A percentile compares a stretch with the other conserved stretches of the same genome.
Conservation (phyloP, 2,329 filamentous ascomycete genomes). For the Setomelanomma holmii region DNA sequence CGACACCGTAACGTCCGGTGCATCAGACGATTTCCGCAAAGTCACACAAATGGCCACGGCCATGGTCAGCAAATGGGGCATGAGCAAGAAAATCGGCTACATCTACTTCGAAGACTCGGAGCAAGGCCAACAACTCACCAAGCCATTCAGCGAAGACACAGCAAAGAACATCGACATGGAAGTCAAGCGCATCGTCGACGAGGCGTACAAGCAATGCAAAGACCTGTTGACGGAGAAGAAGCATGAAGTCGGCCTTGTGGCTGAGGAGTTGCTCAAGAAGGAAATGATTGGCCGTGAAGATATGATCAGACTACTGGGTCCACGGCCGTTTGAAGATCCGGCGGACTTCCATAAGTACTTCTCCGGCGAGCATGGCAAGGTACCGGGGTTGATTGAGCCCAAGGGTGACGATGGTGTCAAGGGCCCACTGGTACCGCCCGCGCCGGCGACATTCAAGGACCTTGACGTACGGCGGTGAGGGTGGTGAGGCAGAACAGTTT, state of each 20-base stretch:
- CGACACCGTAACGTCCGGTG: conserved; percentile 92
- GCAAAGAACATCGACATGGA: conserved; percentile 91
- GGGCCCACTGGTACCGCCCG: conserved; percentile 43
- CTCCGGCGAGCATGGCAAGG: conserved; percentile 48
- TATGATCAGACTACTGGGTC: conserved; percentile 85
- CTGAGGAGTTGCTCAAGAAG: conserved; percentile 90
- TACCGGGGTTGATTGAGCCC: conserved; percentile 42
- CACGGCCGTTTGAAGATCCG: conserved; percentile 81
- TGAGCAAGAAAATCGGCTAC: conserved; percentile 93
- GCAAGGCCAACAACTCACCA: conserved; percentile 81
- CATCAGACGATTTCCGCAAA: conserved; percentile 97
- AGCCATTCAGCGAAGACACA: conserved; percentile 95
- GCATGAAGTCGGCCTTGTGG: conserved; percentile 84
- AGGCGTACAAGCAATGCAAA: conserved; percentile 90
- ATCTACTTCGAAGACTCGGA: conserved; percentile 85
- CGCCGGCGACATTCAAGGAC: conserved; percentile 31
- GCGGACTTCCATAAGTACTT: conserved; percentile 97
- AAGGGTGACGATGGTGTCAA: conserved; percentile 42
- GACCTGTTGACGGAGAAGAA: conserved; percentile 85
- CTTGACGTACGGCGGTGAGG: conserved; percentile 7
- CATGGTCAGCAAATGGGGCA: conserved; percentile 99
- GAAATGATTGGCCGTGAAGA: conserved; percentile 92
- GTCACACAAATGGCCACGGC: conserved; percentile 93
- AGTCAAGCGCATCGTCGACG: conserved; percentile 88
- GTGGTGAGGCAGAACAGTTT: background rate